Percentiles rank a stretch among this genome's conserved stretches.
These are phyloP conservation scores for Serendipita vermifera DNA, from an alignment of 768 basidiomycete species.

Conservation along the genomic window DNA sequence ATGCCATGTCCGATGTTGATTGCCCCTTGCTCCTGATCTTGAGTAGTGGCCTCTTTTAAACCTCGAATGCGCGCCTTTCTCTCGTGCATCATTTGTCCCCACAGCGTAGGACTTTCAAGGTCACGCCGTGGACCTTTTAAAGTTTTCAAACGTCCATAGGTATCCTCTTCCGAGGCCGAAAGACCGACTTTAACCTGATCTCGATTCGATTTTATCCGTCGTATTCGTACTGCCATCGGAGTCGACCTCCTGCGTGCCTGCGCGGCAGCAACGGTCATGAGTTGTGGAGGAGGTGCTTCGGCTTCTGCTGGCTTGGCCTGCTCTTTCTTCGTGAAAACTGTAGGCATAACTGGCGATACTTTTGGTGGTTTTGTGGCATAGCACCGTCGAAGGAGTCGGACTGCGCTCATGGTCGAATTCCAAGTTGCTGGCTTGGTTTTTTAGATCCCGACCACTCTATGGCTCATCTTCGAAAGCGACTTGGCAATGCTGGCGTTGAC, in stretches of 20 bases:
- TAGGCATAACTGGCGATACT: neutral
- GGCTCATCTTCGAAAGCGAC: neutral
- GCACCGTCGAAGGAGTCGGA: neutral
- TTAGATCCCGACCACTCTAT: neutral
- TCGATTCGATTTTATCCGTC: neutral
- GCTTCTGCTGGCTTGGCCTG: neutral
- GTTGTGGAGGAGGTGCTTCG: neutral
- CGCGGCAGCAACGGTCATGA: neutral
- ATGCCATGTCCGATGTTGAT: conserved; percentile 5
- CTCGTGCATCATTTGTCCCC: neutral
- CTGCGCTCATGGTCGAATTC: neutral
- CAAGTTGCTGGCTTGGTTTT: too few relatives aligned
- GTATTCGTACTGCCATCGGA: conserved; percentile 6
- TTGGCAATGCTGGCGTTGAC: neutral
- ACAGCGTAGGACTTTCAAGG: neutral
- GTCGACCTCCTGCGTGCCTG: neutral
- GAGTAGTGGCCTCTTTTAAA: neutral
- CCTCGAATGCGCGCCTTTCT: neutral
- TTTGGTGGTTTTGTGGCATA: conserved; percentile 5
- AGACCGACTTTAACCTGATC: neutral
- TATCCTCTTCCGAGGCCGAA: conserved; percentile 3
- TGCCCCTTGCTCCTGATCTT: neutral
- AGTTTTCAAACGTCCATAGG: conserved; percentile 1
- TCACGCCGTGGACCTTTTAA: neutral
- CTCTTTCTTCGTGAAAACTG: too few relatives aligned